phyloP scores from a whole-genome alignment of 495 filamentous ascomycete genomes.

The Glonium stellatum region DNA sequence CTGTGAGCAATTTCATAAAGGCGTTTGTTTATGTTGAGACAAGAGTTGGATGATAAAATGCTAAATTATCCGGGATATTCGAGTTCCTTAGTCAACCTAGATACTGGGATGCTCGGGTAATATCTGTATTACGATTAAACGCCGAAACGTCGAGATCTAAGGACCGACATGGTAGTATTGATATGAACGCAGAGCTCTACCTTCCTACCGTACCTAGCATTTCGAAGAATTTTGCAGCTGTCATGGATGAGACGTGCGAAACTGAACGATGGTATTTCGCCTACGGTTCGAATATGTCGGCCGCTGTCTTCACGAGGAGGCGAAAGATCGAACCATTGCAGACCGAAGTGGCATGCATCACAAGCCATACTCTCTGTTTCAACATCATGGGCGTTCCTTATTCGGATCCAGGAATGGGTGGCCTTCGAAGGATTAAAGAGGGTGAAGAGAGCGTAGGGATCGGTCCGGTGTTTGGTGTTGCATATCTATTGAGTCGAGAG shows the following conservation, averaged over 20 bases:
- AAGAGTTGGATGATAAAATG: neutral
- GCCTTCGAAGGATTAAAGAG: neutral
- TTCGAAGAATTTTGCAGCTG: neutral
- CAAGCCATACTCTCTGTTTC: conserved; percentile 6
- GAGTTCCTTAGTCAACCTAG: neutral
- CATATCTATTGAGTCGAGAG: neutral
- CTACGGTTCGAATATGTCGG: conserved; percentile 14
- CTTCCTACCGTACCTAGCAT: neutral
- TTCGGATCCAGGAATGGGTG: conserved; percentile 15
- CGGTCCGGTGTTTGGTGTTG: conserved; percentile 8
- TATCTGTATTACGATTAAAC: neutral
- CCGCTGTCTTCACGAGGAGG: neutral
- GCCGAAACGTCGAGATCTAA: neutral
- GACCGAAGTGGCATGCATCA: conserved; percentile 3
- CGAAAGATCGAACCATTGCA: conserved; percentile 6
- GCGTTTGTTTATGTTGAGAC: neutral
- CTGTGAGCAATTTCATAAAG: neutral
- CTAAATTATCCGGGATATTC: neutral
- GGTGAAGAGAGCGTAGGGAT: neutral
- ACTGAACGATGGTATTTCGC: conserved; percentile 14
- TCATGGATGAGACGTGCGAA: conserved; percentile 1
- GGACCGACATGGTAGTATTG: neutral
- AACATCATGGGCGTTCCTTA: conserved; percentile 14
- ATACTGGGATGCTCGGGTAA: neutral
- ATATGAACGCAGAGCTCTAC: neutral